Evolutionary conservation across 176 grass and related monocot genomes (phyloP).

Genomic region (sorghum (Sorghum bicolor)): Sorghum_bicolor_NCBIv3 NC_012872.2:71047001-71047500

Average conservation of each 20-base stretch:
- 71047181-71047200: slow-evolving; percentile 83
- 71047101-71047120: slow-evolving; percentile 70
- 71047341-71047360: slow-evolving; percentile 77
- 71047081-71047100: slow-evolving; percentile 56
- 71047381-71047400: slow-evolving; percentile 67
- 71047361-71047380: slow-evolving; percentile 75
- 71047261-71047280: slow-evolving; percentile 92
- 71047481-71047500: slow-evolving; percentile 24
- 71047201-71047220: slow-evolving; percentile 74
- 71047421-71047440: slow-evolving; percentile 51
- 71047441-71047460: slow-evolving; percentile 59
- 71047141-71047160: slow-evolving; percentile 41
- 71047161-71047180: slow-evolving; percentile 44
- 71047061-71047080: slow-evolving; percentile 61
- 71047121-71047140: slow-evolving; percentile 77
- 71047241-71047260: slow-evolving; percentile 72
- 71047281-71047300: slow-evolving; percentile 68
- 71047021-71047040: slow-evolving; percentile 60
- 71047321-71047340: slow-evolving; percentile 80
- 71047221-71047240: slow-evolving; percentile 61
- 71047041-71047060: slow-evolving; percentile 75
- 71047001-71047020: slow-evolving; percentile 66
- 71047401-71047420: slow-evolving; percentile 75
- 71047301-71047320: slow-evolving; percentile 59
- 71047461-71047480: slow-evolving; percentile 35